Conservation (phyloP, 192 early-diverging fungal genomes). For the Coemansia sp. region DNA sequence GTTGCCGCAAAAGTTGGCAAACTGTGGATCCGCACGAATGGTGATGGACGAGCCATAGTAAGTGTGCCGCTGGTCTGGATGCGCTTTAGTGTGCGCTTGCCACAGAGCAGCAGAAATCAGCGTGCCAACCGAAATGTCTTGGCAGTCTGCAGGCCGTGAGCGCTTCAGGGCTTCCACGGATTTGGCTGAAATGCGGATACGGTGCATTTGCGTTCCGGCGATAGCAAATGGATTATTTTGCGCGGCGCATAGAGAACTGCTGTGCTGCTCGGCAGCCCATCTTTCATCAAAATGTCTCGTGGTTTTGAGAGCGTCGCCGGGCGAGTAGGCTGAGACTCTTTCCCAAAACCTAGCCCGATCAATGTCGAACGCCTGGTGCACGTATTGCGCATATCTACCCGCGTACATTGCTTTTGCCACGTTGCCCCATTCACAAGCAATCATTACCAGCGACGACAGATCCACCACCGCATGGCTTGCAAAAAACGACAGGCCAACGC, state of each 20-base stretch:
- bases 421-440: constrained; percentile 17
- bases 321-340: neutral
- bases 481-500: constrained; percentile 20
- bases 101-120: constrained; percentile 29
- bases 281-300: constrained; percentile 4
- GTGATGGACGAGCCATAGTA: constrained; percentile 27
- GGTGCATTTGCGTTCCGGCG: neutral
- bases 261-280: neutral
- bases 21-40: constrained; percentile 4
- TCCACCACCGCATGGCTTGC: constrained; percentile 29
- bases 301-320: constrained; percentile 1
- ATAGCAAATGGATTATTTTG: neutral
- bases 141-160: neutral
- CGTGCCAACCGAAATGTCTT: constrained; percentile 12
- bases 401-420: constrained; percentile 6
- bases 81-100: constrained; percentile 1
- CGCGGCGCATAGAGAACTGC: neutral
- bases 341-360: constrained; percentile 23
- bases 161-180: neutral
- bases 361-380: constrained; percentile 1
- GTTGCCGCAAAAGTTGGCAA: constrained; percentile 30
- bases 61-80: neutral
- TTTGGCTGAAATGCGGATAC: constrained; percentile 1
- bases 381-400: neutral
- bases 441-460: constrained; percentile 1